These are phyloP conservation scores for Bullera alba DNA, from an alignment of 768 basidiomycete genomes.

Conservation along the genomic window DNA sequence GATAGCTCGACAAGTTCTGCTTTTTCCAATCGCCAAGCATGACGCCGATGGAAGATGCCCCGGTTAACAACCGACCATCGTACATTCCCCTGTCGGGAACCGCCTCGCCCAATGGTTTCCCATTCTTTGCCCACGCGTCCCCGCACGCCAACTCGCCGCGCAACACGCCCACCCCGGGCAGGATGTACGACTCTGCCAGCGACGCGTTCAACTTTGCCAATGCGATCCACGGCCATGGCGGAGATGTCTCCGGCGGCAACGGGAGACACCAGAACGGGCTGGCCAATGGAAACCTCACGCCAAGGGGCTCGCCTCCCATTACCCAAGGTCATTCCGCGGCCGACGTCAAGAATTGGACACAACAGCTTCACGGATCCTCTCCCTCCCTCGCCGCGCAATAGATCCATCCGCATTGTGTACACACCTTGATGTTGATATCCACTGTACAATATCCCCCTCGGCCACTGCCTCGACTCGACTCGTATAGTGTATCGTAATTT, in stretches of 20 bases:
- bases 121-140: constrained; percentile 24
- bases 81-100: constrained; percentile 12
- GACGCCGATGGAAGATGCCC: constrained; percentile 22
- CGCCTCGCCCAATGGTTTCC: constrained; percentile 28
- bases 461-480: too few species aligned
- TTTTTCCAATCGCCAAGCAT: constrained; percentile 41
- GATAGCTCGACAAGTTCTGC: constrained; percentile 43
- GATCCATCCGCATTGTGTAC: too few species aligned
- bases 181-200: constrained; percentile 20
- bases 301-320: background rate
- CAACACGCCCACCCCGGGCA: background rate
- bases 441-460: too few species aligned
- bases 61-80: constrained; percentile 11
- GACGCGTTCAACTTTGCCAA: constrained; percentile 21
- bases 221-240: background rate
- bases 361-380: background rate
- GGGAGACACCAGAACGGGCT: too few species aligned
- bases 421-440: too few species aligned
- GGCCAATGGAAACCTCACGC: background rate
- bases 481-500: too few species aligned
- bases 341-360: background rate
- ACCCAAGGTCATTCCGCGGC: background rate
- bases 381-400: background rate
- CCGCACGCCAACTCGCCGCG: constrained; percentile 20
- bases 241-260: too few species aligned